Percentiles rank a stretch among this genome's conserved stretches.
These are phyloP conservation scores for Leishmania turanica DNA, from an alignment of 208 protist species.

Conservation along the genomic window DNA sequence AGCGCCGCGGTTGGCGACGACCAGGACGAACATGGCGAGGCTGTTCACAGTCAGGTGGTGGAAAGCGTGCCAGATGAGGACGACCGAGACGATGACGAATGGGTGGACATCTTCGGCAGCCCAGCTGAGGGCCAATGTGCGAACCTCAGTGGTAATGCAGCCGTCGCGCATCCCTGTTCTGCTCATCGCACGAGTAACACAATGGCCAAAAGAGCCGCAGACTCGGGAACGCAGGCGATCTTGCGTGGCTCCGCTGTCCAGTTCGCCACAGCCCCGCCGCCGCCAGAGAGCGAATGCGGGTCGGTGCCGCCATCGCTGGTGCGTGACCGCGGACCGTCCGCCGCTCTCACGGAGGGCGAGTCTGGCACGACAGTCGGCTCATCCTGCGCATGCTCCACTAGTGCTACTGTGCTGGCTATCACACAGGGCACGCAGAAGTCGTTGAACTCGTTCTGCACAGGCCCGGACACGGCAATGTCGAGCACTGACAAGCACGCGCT, in stretches of 20 bases:
- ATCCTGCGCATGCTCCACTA: too few relatives aligned
- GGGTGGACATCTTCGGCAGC: background rate
- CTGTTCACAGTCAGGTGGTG: background rate
- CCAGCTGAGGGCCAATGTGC: too few relatives aligned
- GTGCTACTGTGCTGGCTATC: background rate
- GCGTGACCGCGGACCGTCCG: background rate
- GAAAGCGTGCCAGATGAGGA: background rate
- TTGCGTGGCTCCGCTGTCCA: slow-evolving; percentile 15
- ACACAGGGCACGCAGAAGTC: background rate
- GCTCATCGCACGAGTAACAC: background rate
- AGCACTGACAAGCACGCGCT: background rate
- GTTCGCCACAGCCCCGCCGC: slow-evolving; percentile 28
- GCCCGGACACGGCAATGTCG: background rate
- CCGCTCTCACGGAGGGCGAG: background rate
- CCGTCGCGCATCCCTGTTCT: background rate
- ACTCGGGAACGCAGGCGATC: background rate
- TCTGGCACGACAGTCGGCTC: background rate
- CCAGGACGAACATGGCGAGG: slow-evolving; percentile 2
- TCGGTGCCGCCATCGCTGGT: slow-evolving; percentile 18
- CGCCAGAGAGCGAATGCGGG: slow-evolving; percentile 24
- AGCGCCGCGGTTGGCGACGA: background rate
- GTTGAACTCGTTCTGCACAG: slow-evolving; percentile 7
- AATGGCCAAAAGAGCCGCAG: background rate
- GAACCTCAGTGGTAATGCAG: background rate
- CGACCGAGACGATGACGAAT: background rate